Conservation (phyloP, 2,329 filamentous ascomycete genomes). For the Fusarium dimerum region DNA sequence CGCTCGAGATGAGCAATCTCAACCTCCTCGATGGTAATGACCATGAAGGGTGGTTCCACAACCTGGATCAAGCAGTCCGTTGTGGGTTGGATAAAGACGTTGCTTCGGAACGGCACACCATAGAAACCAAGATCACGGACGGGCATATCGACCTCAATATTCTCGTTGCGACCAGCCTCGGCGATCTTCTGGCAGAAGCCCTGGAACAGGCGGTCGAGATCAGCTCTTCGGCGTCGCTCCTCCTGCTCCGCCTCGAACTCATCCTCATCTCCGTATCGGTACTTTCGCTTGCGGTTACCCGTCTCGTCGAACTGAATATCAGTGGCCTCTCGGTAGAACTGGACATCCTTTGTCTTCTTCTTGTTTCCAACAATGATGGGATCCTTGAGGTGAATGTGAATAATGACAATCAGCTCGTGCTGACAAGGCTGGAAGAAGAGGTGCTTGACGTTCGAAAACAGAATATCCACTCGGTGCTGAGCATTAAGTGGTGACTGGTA, state of each 20-base stretch:
- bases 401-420: constrained; percentile 95
- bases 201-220: constrained; percentile 94
- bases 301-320: constrained; percentile 99
- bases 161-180: constrained; percentile 88
- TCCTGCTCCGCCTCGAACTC: constrained; percentile 99
- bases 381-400: constrained; percentile 96
- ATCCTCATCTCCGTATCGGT: constrained; percentile 96
- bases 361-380: constrained; percentile 96
- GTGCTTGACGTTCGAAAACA: constrained; percentile 98
- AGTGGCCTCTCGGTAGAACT: constrained; percentile 96
- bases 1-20: constrained; percentile 95
- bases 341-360: constrained; percentile 98
- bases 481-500: constrained; percentile 82
- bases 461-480: constrained; percentile 83
- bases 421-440: constrained; percentile 98
- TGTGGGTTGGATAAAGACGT: constrained; percentile 92
- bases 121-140: constrained; percentile 96
- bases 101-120: constrained; percentile 93
- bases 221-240: constrained; percentile 85
- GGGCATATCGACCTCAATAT: constrained; percentile 91
- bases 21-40: constrained; percentile 92
- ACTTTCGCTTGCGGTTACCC: constrained; percentile 95
- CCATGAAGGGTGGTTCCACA: constrained; percentile 95
- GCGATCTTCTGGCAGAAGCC: constrained; percentile 96
- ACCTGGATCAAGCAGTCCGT: constrained; percentile 97